Base-by-base conservation (phyloP, 2,329 filamentous ascomycete species). In the Trichophyton schoenleinii region DNA sequence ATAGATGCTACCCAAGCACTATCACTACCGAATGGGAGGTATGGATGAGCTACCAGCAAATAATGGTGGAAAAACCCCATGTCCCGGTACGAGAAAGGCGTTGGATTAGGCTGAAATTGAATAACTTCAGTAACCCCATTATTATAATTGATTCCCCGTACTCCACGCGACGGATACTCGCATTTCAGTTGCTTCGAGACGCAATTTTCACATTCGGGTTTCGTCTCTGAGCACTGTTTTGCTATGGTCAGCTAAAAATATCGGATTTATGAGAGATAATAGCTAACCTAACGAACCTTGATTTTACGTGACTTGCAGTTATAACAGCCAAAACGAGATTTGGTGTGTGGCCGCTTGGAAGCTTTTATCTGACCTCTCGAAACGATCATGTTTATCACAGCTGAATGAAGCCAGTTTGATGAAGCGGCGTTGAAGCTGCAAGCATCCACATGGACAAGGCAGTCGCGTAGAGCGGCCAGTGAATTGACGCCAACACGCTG, bases 1-100 rank as follows among this genome's bases (percentile, higher is more conserved):
- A 88, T 81, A 62, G 86, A 81, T 41, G 85, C 82, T 3, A 82
- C 81, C 86, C 86, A 88, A 13, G 86, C 78, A 13, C 79, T 77
- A 65, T 87, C 83, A 64, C 85, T 83, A 41, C 83, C 84, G 11
- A 87, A 71, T 0, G 85, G 84, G 22, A 87, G 77, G 68, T 84
- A 81, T 1, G 85, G 85, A 67, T 83, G 83, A 0, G 78, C 78
- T 11, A 74, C 68, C 5, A 77, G 69, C 6, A 81, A 64, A 64
- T 80, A 81, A 64, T 81, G 79, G 59, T 79, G 77, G 65, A 81
- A 81, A 68, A 80, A 79, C 22, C 76, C 73, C 68, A 81, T 73
- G 61, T 81, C 78, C 34, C 75, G 69, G 18, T 72, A 64, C 41
- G 70, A 72, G 64, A 79, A 80, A 31, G 65, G 60, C 5, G 66